Evolutionary conservation across 2,329 filamentous ascomycete genomes (phyloP), one percentile per base, ranked within the genome.

Genomic region (Aquanectria penicillioides): DNA sequence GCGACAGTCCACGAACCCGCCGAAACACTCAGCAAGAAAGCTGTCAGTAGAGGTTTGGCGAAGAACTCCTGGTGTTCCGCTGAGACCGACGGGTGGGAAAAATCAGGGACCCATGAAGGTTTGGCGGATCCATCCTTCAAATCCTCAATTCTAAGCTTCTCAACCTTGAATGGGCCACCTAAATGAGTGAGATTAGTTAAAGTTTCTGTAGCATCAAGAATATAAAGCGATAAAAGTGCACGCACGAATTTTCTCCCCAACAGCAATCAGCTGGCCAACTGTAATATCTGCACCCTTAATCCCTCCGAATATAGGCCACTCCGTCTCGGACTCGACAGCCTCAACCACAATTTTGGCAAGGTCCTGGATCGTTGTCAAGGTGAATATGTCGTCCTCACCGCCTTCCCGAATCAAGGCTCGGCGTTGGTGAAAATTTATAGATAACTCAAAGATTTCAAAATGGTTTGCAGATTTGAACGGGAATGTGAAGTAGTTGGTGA

Each of bases 401-500:
- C 77, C 80, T 0, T 81, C 75, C 0, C 81, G 58, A 2, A 78
- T 54, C 2, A 84, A 73, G 1, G 77, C 80, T 11, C 79, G 78
- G 1, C 74, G 69, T 6, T 75, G 69, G 11, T 77, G n/a, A 26
- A 80, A 78, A 63, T 81, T 75, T 26, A 81, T 68, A 1, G 73
- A 57, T 0, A 62, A 74, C 13, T 81, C 70, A 2, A 81, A 66
- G 0, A 75, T 71, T 1, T 72, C 64, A 0, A 87, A 64, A 26
- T 82, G 73, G 29, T 78, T 81, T 6, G 78, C 69, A 0, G 83
- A 78, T 36, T 78, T 74, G 54, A 81, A 68, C 0, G 85, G 84
- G 47, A 74, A 79, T 1, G 81, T 82, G 28, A 86, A 74, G 71
- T 87, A 87, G 68, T 88, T 77, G 20, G 82, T 65, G 65, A 86